Evolutionary conservation across 495 filamentous ascomycete genomes (phyloP).

Genomic region (Lophiostoma macrostomum): DNA sequence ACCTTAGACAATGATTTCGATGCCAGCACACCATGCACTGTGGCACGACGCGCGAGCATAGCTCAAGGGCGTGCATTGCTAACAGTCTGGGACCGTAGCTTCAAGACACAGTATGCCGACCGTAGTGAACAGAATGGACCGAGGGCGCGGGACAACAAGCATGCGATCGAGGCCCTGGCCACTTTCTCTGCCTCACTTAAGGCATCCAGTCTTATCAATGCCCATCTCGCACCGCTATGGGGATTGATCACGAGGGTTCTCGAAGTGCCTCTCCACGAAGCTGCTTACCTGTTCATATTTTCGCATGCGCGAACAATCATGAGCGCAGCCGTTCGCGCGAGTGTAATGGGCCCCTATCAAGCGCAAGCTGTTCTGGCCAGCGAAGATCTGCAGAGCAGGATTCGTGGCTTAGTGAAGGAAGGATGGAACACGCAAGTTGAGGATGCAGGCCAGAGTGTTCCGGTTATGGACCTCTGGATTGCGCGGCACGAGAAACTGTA

Average conservation of each 20-base stretch:
- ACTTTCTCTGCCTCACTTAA: slow-evolving; percentile 27
- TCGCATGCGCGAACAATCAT: slow-evolving; percentile 85
- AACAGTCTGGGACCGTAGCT: slow-evolving; percentile 81
- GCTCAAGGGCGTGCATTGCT: slow-evolving; percentile 84
- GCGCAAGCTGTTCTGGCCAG: slow-evolving; percentile 79
- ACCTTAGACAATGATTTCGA: slow-evolving; percentile 81
- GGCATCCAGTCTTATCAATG: slow-evolving; percentile 35
- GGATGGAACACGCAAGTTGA: slow-evolving; percentile 60
- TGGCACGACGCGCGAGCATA: slow-evolving; percentile 77
- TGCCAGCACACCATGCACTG: slow-evolving; percentile 79
- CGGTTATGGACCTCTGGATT: slow-evolving; percentile 88
- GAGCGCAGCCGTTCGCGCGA: slow-evolving; percentile 83
- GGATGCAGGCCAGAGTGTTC: slow-evolving; percentile 81
- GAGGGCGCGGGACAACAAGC: no score
- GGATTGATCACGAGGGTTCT: slow-evolving; percentile 66
- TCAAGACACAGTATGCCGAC: slow-evolving; percentile 42
- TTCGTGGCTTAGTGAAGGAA: slow-evolving; percentile 58
- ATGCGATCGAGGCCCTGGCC: slow-evolving; percentile 16
- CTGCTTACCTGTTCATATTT: slow-evolving; percentile 82
- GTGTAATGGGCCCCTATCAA: slow-evolving; percentile 89
- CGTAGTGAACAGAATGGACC: no score
- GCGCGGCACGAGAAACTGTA: slow-evolving; percentile 94
- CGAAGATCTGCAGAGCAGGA: slow-evolving; percentile 55
- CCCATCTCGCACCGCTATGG: slow-evolving; percentile 79
- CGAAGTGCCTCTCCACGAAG: slow-evolving; percentile 58